Percentiles rank a stretch among this genome's conserved stretches.
These are phyloP conservation scores for Paramecium caudatum DNA, from an alignment of 73 alveolate species.

Conservation along the genomic window DNA sequence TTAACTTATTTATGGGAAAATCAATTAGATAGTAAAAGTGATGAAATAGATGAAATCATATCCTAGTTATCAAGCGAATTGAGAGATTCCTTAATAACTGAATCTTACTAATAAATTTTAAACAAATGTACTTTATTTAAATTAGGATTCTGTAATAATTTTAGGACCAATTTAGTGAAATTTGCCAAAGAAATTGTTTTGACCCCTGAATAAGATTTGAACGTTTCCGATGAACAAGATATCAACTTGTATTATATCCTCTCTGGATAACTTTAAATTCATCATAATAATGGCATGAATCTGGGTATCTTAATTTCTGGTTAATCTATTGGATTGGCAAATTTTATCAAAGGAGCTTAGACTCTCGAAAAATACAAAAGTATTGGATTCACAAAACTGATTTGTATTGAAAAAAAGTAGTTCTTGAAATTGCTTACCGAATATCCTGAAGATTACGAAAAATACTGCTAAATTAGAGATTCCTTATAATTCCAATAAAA, in stretches of 20 bases:
- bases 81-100: constrained; percentile 50
- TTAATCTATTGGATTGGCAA: not conserved
- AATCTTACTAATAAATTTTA: constrained; percentile 36
- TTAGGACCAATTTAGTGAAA: constrained; percentile 19
- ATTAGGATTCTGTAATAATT: not conserved
- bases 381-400: constrained; percentile 42
- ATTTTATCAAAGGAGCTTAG: not conserved
- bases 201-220: constrained; percentile 14
- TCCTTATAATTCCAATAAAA: not conserved
- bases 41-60: constrained; percentile 42
- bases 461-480: constrained; percentile 2
- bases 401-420: not conserved
- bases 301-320: constrained; percentile 23
- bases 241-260: not conserved
- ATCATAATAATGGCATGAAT: not conserved
- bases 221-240: not conserved
- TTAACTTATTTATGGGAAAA: constrained; percentile 65
- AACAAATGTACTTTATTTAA: constrained; percentile 22
- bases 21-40: not conserved
- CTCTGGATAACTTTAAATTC: not conserved
- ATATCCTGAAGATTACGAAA: constrained; percentile 60
- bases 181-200: not conserved
- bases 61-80: constrained; percentile 38
- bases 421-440: constrained; percentile 20
- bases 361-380: constrained; percentile 24